Conservation (phyloP, 345 rosid genomes). For the sweet orange (Citrus sinensis) region DNA sequence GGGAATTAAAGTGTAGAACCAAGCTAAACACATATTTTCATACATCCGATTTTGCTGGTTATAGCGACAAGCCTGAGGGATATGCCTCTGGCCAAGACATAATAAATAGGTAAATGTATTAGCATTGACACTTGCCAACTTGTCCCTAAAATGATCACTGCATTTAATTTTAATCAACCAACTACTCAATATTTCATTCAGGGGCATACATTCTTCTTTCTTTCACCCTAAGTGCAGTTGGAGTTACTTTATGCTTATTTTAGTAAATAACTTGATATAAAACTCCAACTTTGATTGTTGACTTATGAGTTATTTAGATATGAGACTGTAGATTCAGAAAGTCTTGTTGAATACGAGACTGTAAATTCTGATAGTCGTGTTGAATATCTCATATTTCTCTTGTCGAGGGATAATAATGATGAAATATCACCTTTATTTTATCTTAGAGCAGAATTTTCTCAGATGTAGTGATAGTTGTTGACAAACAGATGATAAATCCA, state of each 20-base stretch:
- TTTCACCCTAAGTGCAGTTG: background rate
- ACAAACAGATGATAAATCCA: too few relatives aligned
- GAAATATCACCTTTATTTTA: too few relatives aligned
- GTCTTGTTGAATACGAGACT: too few relatives aligned
- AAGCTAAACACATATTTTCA: background rate
- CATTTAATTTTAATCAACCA: background rate
- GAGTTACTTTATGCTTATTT: background rate
- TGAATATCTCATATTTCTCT: background rate
- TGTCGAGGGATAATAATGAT: too few relatives aligned
- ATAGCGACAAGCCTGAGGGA: conserved; percentile 93
- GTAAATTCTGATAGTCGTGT: background rate
- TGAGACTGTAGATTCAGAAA: background rate
- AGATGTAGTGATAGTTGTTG: too few relatives aligned
- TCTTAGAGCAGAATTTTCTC: too few relatives aligned
- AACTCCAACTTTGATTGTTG: background rate
- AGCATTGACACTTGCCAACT: conserved; percentile 65
- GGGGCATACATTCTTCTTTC: background rate
- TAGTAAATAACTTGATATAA: conserved; percentile 1
- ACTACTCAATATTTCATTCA: background rate
- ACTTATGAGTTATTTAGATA: background rate
- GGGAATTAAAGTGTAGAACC: background rate
- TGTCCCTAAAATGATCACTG: conserved; percentile 38
- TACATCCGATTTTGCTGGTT: conserved; percentile 49
- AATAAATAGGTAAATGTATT: conserved; percentile 71
- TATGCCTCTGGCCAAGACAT: conserved; percentile 59